A percentile compares a stretch with the other conserved stretches of the same genome.
phyloP scores from a whole-genome alignment of 306 rosid genomes.

The Acacia acuminata region DNA sequence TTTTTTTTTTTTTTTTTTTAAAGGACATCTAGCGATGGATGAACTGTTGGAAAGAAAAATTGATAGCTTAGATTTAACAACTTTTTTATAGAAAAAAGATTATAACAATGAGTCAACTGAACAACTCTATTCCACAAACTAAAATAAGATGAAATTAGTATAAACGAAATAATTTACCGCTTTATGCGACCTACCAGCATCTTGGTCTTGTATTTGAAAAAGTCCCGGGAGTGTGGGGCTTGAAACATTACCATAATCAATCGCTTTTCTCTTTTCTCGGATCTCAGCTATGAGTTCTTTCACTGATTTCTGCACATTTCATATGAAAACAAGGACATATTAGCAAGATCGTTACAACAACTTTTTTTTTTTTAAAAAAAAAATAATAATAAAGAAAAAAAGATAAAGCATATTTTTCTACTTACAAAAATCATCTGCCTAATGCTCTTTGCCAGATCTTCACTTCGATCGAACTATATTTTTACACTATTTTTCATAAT shows the following conservation, averaged over 20 bases:
- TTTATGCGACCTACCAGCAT: too few relatives aligned
- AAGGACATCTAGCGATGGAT: not conserved
- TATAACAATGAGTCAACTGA: not conserved
- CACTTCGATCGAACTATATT: too few relatives aligned
- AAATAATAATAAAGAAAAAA: too few relatives aligned
- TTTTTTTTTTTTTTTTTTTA: too few relatives aligned
- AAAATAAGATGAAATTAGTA: not conserved
- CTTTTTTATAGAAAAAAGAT: not conserved
- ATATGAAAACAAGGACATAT: not conserved
- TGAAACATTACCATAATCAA: too few relatives aligned
- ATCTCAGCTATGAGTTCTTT: too few relatives aligned
- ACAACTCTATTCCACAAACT: not conserved
- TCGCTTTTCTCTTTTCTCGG: not conserved
- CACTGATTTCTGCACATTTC: too few relatives aligned
- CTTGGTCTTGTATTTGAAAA: not conserved
- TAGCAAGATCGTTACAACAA: not conserved
- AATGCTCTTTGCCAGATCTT: not conserved
- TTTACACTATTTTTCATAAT: too few relatives aligned
- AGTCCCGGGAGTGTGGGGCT: too few relatives aligned
- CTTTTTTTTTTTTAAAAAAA: too few relatives aligned
- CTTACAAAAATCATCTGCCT: not conserved
- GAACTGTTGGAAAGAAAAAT: not conserved
- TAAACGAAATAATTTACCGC: not conserved
- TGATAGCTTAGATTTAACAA: not conserved
- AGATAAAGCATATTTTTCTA: not conserved